Evolutionary conservation across 2,329 filamentous ascomycete species (phyloP).

Genomic region (Dactylellina parvicollis): DNA sequence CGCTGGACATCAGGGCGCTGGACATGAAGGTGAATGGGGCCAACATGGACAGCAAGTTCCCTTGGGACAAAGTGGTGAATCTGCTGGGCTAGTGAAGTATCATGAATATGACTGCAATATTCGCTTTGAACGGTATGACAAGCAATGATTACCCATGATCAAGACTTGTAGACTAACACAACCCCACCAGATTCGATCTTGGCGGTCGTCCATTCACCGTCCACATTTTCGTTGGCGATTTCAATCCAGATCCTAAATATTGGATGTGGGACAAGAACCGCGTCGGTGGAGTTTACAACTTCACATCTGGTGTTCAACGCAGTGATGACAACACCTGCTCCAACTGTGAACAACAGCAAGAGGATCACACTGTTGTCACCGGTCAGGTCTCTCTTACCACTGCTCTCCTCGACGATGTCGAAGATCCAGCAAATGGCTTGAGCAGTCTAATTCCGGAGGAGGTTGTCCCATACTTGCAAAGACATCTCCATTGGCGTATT

Average conservation of each 20-base stretch:
- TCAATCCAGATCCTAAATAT: constrained; percentile 57
- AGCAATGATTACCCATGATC: background rate
- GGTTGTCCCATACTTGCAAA: constrained; percentile 59
- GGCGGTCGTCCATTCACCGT: constrained; percentile 60
- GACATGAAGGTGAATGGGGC: background rate
- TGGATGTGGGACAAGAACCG: constrained; percentile 62
- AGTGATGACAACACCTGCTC: constrained; percentile 37
- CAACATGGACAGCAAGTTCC: too few species aligned
- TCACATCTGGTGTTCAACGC: constrained; percentile 58
- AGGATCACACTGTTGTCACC: constrained; percentile 60
- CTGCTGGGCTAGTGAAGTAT: constrained; percentile 54
- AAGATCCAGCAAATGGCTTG: constrained; percentile 57
- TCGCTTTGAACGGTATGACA: constrained; percentile 59
- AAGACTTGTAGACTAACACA: background rate
- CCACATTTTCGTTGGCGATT: constrained; percentile 61
- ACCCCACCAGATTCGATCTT: constrained; percentile 55
- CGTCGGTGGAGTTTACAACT: constrained; percentile 62
- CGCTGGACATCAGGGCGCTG: background rate
- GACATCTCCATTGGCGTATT: constrained; percentile 60
- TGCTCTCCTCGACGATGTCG: constrained; percentile 59
- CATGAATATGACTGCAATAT: constrained; percentile 61
- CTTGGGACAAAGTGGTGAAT: background rate
- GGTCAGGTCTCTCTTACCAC: constrained; percentile 62
- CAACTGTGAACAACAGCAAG: constrained; percentile 56
- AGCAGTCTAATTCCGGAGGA: constrained; percentile 58